Conservation (phyloP, 768 basidiomycete genomes). For the Amanita rimosa region DNA sequence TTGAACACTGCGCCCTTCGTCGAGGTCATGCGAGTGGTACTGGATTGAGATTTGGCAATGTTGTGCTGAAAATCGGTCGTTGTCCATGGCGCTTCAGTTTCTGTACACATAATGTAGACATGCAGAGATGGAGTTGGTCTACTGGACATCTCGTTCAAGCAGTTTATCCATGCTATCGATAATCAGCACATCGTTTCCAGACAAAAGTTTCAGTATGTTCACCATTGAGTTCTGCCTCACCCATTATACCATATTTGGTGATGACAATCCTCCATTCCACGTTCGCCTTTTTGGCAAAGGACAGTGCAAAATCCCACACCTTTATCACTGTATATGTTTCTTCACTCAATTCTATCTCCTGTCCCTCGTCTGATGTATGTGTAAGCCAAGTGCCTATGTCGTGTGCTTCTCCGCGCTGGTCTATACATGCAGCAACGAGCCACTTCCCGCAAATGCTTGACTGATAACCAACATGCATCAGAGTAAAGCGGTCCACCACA, state of each 20-base stretch:
- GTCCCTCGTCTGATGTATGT: conserved; percentile 26
- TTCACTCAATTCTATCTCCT: conserved; percentile 21
- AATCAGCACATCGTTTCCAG: conserved; percentile 5
- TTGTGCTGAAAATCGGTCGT: conserved; percentile 27
- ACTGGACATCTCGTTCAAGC: conserved; percentile 28
- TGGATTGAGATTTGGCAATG: conserved; percentile 12
- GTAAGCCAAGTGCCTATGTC: conserved; percentile 58
- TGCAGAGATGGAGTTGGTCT: conserved; percentile 38
- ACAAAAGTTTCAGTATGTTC: conserved; percentile 12
- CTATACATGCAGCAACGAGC: conserved; percentile 65
- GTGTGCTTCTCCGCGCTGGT: conserved; percentile 70
- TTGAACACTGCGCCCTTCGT: conserved; percentile 20
- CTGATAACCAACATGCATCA: conserved; percentile 71
- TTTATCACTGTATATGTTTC: conserved; percentile 42
- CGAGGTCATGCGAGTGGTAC: conserved; percentile 13
- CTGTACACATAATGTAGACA: conserved; percentile 49
- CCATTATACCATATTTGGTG: conserved; percentile 54
- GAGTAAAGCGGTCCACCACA: conserved; percentile 33
- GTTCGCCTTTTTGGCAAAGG: conserved; percentile 51
- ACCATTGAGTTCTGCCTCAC: conserved; percentile 55
- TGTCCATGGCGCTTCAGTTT: conserved; percentile 48
- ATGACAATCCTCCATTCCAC: conserved; percentile 77
- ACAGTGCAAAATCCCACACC: conserved; percentile 61
- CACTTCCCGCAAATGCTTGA: conserved; percentile 61
- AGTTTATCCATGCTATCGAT: conserved; percentile 52